Evolutionary conservation across 2,329 filamentous ascomycete genomes (phyloP).

Genomic region (Alternaria metachromatica): DNA sequence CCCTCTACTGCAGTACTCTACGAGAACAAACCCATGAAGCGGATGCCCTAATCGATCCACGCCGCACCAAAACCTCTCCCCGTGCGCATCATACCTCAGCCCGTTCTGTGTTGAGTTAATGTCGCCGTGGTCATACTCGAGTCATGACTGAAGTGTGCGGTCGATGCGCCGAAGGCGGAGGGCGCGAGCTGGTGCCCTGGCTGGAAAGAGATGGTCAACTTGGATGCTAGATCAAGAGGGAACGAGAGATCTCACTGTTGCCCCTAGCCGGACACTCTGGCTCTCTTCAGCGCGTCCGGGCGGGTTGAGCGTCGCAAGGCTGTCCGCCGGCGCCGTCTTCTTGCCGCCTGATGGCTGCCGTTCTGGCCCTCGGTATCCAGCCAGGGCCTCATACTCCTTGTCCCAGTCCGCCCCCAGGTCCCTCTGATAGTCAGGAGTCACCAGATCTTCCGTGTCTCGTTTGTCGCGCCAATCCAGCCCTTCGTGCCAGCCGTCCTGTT

Average conservation of each 20-base stretch:
- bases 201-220: not conserved
- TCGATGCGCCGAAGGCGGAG: not conserved
- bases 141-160: not conserved
- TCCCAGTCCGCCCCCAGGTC: not conserved
- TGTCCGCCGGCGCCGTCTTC: not conserved
- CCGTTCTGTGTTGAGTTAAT: not conserved
- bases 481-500: not conserved
- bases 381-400: not conserved
- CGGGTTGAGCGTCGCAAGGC: not conserved
- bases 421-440: not conserved
- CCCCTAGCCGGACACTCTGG: not conserved
- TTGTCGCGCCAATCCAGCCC: not conserved
- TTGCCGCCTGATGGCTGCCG: not conserved
- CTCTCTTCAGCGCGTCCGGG: not conserved
- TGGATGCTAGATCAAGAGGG: not conserved
- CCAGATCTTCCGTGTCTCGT: not conserved
- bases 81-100: not conserved
- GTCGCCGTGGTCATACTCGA: not conserved
- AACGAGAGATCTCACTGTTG: not conserved
- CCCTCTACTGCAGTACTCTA: not conserved
- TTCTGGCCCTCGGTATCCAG: not conserved
- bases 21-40: accelerated
- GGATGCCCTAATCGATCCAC: not conserved
- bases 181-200: not conserved
- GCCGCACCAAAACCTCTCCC: not conserved